These are phyloP conservation scores for Fusarium ramigenum DNA, from an alignment of 2,329 filamentous ascomycete genomes.

Conservation along the genomic window DNA sequence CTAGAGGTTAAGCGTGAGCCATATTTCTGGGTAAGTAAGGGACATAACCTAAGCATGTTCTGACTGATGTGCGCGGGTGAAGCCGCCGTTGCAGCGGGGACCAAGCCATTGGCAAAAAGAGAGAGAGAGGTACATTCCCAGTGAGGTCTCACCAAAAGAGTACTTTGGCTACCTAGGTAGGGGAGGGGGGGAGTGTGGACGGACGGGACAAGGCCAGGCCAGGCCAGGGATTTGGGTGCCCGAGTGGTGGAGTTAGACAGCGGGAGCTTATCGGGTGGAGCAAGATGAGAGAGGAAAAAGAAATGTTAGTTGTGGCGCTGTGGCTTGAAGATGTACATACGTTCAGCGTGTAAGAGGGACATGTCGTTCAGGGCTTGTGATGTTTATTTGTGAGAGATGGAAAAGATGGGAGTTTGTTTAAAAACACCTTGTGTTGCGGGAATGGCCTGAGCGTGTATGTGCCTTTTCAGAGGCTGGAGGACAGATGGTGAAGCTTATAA, in stretches of 20 bases:
- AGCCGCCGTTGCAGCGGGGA: constrained; percentile 40
- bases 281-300: neutral
- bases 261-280: constrained; percentile 33
- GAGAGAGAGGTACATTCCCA: constrained; percentile 2
- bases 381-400: neutral
- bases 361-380: neutral
- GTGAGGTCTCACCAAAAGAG: neutral
- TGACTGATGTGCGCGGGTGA: constrained; percentile 36
- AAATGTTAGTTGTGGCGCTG: constrained; percentile 21
- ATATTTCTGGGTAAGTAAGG: constrained; percentile 22
- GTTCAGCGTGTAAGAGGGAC: neutral
- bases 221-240: constrained; percentile 15
- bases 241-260: constrained; percentile 29
- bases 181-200: constrained; percentile 24
- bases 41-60: constrained; percentile 6
- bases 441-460: no score
- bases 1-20: constrained; percentile 43
- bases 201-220: neutral
- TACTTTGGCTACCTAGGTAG: neutral
- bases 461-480: neutral
- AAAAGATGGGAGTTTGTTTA: neutral
- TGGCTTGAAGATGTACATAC: neutral
- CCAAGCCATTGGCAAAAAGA: neutral
- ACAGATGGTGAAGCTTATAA: neutral
- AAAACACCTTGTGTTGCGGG: neutral